Conservation (phyloP, 2,329 filamentous ascomycete species). For the Rachicladosporium sp. region DNA sequence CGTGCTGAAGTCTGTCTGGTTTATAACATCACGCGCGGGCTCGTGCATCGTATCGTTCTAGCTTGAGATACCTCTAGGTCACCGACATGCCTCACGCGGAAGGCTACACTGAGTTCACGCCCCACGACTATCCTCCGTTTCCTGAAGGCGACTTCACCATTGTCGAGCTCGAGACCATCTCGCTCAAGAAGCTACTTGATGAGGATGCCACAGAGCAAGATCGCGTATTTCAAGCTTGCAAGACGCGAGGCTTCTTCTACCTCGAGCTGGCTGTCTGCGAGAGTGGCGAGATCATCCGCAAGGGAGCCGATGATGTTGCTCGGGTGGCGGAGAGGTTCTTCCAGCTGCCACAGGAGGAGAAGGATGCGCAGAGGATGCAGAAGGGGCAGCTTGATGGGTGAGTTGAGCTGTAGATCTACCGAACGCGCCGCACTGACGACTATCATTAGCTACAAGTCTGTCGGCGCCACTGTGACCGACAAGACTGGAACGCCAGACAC, state of each 20-base stretch:
- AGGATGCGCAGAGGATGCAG: conserved; percentile 8
- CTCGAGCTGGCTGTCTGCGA: conserved; percentile 32
- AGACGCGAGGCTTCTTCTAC: conserved; percentile 45
- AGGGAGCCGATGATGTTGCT: conserved; percentile 17
- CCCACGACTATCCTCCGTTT: conserved; percentile 28
- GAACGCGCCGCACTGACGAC: too few species aligned
- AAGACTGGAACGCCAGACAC: conserved; percentile 36
- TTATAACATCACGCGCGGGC: too few species aligned
- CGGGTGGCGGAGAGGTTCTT: conserved; percentile 35
- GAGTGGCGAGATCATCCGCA: conserved; percentile 16
- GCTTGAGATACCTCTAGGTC: too few species aligned
- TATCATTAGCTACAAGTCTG: conserved; percentile 21
- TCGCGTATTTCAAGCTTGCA: conserved; percentile 29
- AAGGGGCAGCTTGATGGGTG: conserved; percentile 13
- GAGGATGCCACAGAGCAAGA: conserved; percentile 24
- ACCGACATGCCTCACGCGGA: conserved; percentile 20
- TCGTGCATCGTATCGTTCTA: too few species aligned
- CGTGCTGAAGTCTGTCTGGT: too few species aligned
- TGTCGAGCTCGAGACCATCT: conserved; percentile 24
- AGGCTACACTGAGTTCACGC: conserved; percentile 18
- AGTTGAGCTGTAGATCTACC: background rate
- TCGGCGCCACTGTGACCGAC: conserved; percentile 37
- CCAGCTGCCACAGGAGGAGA: conserved; percentile 36
- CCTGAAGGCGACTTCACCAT: conserved; percentile 19
- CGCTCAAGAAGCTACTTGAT: conserved; percentile 27